Base-by-base conservation (phyloP, 2,329 filamentous ascomycete species). In the Ophiostoma novo-ulmi region DNA sequence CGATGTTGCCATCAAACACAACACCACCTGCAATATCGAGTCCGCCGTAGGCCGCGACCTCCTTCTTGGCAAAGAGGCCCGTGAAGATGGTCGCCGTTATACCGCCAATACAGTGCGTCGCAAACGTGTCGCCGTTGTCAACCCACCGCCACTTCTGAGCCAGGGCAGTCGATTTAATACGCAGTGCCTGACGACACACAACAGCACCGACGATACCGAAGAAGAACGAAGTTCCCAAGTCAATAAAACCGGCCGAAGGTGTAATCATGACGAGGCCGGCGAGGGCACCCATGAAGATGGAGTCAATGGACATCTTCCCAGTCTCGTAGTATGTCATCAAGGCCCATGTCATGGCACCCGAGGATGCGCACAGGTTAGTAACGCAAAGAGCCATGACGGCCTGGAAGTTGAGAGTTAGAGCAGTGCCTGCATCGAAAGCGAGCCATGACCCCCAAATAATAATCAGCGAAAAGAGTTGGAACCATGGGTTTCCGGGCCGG, bases 371-470 rank as follows among this genome's bases (percentile, higher is more conserved):
- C 77, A 97, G 80, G 83, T 94, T 97, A 71, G 91, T 93, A 85
- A 97, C 98, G 93, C 93, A 98, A 87, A 92, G 97, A 68, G 94
- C 94, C 89, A 97, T 95, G 74, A 91, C 89, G 69, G 95, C 94
- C 75, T 94, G 91, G 69, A 98, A 85, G 83, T 97, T 97, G 75
- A 94, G 92, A 75, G 94, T 93, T 75, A 97, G 97, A 39, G 94
- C 84, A 39, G 93, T 97, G 73, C 95, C 94, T 76, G 94, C 95
- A 84, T 98, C 98, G 88, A 98, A 98, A 69, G 94, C 95, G 74
- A 98, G 85, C 95, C 95, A 98, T 77, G 94, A 94, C 77, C 98
- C 97, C 93, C 94, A 98, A 71, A 98, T 92, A 76, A 98, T 93
- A 81, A 98, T 97, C 77, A 98, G 87, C 7, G 94, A 97, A 75